Evolutionary conservation across 2,329 filamentous ascomycete genomes (phyloP), one percentile per base, ranked within the genome.

Genomic region (Phialophora expanda): DNA sequence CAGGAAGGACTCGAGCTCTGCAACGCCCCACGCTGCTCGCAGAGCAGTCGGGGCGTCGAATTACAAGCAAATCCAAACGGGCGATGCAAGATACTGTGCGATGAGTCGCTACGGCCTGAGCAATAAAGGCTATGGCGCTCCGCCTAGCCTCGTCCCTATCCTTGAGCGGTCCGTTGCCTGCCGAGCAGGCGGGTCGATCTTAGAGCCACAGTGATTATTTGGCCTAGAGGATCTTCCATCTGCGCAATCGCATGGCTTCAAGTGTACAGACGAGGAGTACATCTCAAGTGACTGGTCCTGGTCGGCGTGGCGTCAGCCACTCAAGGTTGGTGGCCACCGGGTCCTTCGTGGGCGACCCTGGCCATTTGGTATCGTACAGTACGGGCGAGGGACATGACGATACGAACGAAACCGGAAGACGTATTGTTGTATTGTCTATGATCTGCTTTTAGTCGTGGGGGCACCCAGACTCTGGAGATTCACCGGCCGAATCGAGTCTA

Each of bases 111-210:
- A n/a, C 38, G 51, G 46, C 30, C 38, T 11, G 46, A 58, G 66
- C 63, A 66, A 62, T 50, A 62, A 61, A 64, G 57, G 59, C 61
- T 64, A 59, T 56, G 61, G 57, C 50, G 56, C 41, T 66, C 64
- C 61, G 54, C 61, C 58, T 66, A 66, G 67, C 67, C 58, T 66
- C 61, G 59, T 66, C n/a, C 64, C 64, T 59, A 50, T 56, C 60
- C 62, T 64, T 67, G 41, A 41, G 56, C 64, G 62, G 67, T 34
- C 64, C 67, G 64, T 58, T 58, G 50, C 54, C 51, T 64, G 50
- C 67, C 67, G 67, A 69, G 61, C 58, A 62, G 59, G 64, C 64
- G 64, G 64, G 67, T 17, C 30, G 66, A 68, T 68, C 66, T 56
- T 28, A 64, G 30, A 50, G 46, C 61, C 48, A 62, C 61, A 59